phyloP scores from a whole-genome alignment of 2,329 filamentous ascomycete genomes.

The Zymoseptoria tritici region DNA sequence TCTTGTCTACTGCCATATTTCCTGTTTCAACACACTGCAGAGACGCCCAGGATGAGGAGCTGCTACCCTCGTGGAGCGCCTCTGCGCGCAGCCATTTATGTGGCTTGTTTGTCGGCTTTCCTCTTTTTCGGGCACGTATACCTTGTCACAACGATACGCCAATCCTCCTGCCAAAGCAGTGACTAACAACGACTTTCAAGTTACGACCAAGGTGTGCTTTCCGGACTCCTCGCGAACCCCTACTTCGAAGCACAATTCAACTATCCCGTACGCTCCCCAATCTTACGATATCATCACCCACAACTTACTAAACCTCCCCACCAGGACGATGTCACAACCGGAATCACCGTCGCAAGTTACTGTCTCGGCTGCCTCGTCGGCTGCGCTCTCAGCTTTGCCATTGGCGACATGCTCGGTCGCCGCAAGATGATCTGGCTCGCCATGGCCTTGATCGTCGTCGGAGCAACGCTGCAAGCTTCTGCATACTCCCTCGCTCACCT shows the following conservation, averaged over 20 bases:
- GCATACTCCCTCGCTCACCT: conserved; percentile 35
- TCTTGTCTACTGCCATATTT: not conserved
- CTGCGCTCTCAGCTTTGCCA: conserved; percentile 40
- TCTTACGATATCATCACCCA: conserved; percentile 8
- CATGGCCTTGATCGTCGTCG: conserved; percentile 43
- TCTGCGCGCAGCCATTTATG: conserved; percentile 13
- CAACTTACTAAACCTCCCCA: not conserved
- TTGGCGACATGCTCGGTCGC: conserved; percentile 44
- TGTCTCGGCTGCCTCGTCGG: conserved; percentile 55
- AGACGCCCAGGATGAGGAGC: conserved; percentile 4
- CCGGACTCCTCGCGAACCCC: conserved; percentile 17
- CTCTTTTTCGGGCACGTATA: conserved; percentile 14
- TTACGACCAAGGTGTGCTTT: conserved; percentile 14
- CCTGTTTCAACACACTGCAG: not conserved
- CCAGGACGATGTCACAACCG: conserved; percentile 13
- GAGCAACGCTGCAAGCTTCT: conserved; percentile 33
- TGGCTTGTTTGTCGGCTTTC: conserved; percentile 15
- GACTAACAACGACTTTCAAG: not conserved
- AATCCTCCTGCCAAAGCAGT: not conserved
- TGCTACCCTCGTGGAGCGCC: conserved; percentile 16
- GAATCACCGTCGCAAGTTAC: conserved; percentile 43
- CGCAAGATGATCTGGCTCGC: conserved; percentile 44
- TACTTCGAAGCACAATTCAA: conserved; percentile 15
- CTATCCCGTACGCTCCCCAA: conserved; percentile 6
- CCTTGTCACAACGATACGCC: not conserved